Conservation (phyloP, 2,329 filamentous ascomycete genomes). For the Dendryphion nanum region DNA sequence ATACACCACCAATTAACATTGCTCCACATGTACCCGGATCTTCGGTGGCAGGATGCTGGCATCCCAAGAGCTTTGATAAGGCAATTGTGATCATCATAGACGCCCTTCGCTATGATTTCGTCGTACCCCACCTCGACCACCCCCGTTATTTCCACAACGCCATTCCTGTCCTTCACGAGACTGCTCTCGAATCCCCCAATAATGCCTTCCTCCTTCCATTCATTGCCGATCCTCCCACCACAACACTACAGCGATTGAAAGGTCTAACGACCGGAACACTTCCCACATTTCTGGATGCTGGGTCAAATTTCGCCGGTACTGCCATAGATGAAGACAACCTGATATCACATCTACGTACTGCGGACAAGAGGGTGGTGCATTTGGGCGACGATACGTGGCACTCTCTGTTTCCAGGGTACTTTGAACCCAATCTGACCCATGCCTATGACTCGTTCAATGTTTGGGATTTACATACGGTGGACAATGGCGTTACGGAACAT, state of each 20-base stretch:
- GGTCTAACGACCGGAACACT: constrained; percentile 92
- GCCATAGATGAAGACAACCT: constrained; percentile 92
- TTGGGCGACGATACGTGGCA: constrained; percentile 99
- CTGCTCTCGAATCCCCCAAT: constrained; percentile 67
- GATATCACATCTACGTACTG: constrained; percentile 61
- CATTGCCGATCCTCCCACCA: constrained; percentile 93
- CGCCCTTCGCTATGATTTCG: constrained; percentile 95
- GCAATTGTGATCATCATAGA: constrained; percentile 90
- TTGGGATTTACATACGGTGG: constrained; percentile 95
- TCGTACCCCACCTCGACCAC: constrained; percentile 66
- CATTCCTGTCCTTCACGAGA: constrained; percentile 83
- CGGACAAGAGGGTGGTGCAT: constrained; percentile 79
- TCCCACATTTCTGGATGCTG: constrained; percentile 90
- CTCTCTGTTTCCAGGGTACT: constrained; percentile 88
- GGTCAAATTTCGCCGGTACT: constrained; percentile 92
- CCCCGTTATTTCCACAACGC: constrained; percentile 79
- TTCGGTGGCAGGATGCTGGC: constrained; percentile 78
- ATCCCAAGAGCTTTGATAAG: constrained; percentile 89
- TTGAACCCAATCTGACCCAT: constrained; percentile 79
- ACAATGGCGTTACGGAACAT: constrained; percentile 90
- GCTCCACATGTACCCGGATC: constrained; percentile 38
- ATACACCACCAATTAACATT: constrained; percentile 66
- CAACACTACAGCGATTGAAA: constrained; percentile 88
- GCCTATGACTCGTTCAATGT: constrained; percentile 98
- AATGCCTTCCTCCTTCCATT: constrained; percentile 92